Evolutionary conservation across 1,284 basidiomycete genomes (phyloP).

Genomic region (Waitea zeae): DNA sequence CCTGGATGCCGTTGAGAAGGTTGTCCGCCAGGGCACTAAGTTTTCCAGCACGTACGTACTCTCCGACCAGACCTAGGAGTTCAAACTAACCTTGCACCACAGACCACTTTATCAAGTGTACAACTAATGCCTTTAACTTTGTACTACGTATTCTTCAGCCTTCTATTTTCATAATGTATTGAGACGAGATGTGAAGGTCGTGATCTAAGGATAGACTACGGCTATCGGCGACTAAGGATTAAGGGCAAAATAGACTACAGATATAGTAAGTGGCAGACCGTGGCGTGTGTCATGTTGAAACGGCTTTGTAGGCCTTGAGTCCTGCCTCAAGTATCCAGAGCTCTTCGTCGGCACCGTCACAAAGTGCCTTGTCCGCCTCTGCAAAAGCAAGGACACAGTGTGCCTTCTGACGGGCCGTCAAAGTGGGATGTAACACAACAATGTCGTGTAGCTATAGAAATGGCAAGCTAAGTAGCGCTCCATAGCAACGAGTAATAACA

Average conservation of each 20-base stretch:
- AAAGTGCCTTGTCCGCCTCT: constrained; percentile 91
- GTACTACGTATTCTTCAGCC: too few relatives aligned
- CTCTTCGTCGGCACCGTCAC: constrained; percentile 97
- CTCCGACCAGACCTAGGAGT: neutral
- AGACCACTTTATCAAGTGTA: constrained; percentile 24
- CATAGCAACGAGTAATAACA: constrained; percentile 8
- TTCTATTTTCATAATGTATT: too few relatives aligned
- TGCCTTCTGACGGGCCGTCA: constrained; percentile 74
- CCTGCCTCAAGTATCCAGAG: constrained; percentile 86
- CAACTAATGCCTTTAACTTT: too few relatives aligned
- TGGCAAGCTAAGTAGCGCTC: constrained; percentile 4
- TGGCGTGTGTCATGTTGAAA: too few relatives aligned
- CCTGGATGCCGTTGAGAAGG: constrained; percentile 95
- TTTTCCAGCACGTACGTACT: constrained; percentile 73
- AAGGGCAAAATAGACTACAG: too few relatives aligned
- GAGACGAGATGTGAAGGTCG: too few relatives aligned
- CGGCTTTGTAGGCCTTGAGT: constrained; percentile 56
- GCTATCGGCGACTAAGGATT: too few relatives aligned
- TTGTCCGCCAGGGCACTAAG: constrained; percentile 94
- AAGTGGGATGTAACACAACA: constrained; percentile 64
- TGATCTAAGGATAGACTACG: neutral
- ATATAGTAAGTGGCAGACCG: too few relatives aligned
- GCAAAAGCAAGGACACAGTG: constrained; percentile 75
- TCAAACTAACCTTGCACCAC: constrained; percentile 2
- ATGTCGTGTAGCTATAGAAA: constrained; percentile 72